phyloP scores from a whole-genome alignment of 2,329 filamentous ascomycete genomes.

The Chalaropsis ovoidea region DNA sequence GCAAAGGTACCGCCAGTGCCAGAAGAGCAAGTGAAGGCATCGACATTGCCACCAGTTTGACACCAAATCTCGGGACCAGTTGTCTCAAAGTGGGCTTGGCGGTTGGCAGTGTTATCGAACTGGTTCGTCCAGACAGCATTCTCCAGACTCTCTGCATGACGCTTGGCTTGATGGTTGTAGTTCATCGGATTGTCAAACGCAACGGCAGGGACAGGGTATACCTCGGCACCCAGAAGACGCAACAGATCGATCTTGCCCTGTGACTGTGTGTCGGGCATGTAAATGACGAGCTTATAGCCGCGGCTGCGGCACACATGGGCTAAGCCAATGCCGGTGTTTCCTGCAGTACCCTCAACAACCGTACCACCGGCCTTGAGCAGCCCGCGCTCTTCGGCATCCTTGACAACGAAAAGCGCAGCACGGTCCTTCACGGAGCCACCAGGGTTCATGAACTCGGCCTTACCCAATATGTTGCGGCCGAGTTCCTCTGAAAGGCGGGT shows the following conservation, averaged over 20 bases:
- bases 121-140: conserved; percentile 98
- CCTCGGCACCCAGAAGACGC: conserved; percentile 81
- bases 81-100: conserved; percentile 88
- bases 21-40: conserved; percentile 92
- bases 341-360: conserved; percentile 92
- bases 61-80: conserved; percentile 96
- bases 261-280: conserved; percentile 98
- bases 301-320: conserved; percentile 89
- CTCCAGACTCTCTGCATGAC: conserved; percentile 75
- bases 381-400: conserved; percentile 82
- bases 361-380: conserved; percentile 77
- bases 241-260: conserved; percentile 96
- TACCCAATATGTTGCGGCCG: conserved; percentile 87
- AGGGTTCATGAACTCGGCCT: conserved; percentile 98
- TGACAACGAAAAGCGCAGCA: conserved; percentile 85
- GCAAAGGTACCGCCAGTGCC: conserved; percentile 88
- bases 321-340: conserved; percentile 95
- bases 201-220: conserved; percentile 90
- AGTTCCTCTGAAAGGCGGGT: conserved; percentile 82
- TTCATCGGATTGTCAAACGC: conserved; percentile 91
- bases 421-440: conserved; percentile 95
- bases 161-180: conserved; percentile 91
- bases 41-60: conserved; percentile 74
- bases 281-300: conserved; percentile 93
- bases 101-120: conserved; percentile 93